phyloP scores from a whole-genome alignment of 371 early-diverging fungal species.

The Synchytrium microbalum region DNA sequence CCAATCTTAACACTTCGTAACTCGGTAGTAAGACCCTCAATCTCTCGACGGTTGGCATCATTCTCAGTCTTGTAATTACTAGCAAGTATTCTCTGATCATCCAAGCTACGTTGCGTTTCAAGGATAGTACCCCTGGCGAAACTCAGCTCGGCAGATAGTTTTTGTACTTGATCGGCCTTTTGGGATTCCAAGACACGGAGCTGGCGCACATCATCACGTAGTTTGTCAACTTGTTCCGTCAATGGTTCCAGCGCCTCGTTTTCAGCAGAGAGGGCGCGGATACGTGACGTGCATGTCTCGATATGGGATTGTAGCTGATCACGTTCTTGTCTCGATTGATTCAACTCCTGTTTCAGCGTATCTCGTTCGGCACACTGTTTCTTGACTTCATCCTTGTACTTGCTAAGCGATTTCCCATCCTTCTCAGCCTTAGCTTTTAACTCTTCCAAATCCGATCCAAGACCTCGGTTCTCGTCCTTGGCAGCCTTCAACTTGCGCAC shows the following conservation, averaged over 20 bases:
- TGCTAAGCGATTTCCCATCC: too few relatives aligned
- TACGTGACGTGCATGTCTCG: not conserved
- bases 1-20: not conserved
- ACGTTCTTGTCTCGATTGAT: not conserved
- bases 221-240: not conserved
- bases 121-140: not conserved
- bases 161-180: not conserved
- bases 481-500: not conserved
- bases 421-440: too few relatives aligned
- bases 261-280: not conserved
- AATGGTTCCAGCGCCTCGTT: not conserved
- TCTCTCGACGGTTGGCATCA: not conserved
- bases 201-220: too few relatives aligned
- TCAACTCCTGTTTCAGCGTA: not conserved
- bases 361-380: not conserved
- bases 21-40: not conserved
- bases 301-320: not conserved
- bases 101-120: not conserved
- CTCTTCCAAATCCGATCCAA: too few relatives aligned
- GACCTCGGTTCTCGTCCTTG: not conserved
- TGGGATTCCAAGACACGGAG: not conserved
- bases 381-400: too few relatives aligned
- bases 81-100: not conserved
- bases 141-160: not conserved
- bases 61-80: not conserved